Evolutionary conservation across 257 asterid genomes (phyloP).

Genomic region (Solanum ossicruentum): DNA sequence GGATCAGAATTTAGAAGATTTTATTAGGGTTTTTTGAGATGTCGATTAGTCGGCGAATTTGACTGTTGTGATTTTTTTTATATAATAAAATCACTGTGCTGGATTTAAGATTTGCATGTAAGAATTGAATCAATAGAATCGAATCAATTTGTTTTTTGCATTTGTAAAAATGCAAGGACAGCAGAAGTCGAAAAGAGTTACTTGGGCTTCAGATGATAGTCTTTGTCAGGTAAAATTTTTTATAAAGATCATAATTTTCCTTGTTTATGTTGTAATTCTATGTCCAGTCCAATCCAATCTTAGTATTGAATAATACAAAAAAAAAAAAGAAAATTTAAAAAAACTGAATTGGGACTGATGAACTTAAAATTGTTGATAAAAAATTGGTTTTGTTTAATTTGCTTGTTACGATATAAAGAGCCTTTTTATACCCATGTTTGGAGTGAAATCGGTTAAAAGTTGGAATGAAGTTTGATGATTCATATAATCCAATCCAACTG

Average conservation of each 20-base stretch:
- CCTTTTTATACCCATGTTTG: neutral
- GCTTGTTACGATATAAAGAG: neutral
- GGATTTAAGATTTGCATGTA: too few relatives aligned
- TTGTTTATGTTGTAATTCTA: neutral
- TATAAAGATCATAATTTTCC: conserved; percentile 7
- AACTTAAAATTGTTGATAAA: neutral
- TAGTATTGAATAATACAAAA: neutral
- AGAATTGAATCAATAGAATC: too few relatives aligned
- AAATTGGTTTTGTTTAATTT: neutral
- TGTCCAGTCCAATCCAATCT: neutral
- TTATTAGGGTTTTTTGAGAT: too few relatives aligned
- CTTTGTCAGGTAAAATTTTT: conserved; percentile 80
- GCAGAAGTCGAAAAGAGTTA: conserved; percentile 82
- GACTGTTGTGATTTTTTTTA: too few relatives aligned
- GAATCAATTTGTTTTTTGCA: conserved; percentile 15
- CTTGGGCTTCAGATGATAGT: conserved; percentile 90
- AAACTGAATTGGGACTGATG: neutral
- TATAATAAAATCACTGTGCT: too few relatives aligned
- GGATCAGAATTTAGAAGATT: too few relatives aligned
- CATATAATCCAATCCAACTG: neutral
- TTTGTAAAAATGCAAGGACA: conserved; percentile 65
- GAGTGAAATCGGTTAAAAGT: neutral
- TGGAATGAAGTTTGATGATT: neutral
- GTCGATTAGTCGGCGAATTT: too few relatives aligned
- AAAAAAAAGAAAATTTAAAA: neutral